A percentile compares a stretch with the other conserved stretches of the same genome.
phyloP scores from a whole-genome alignment of 306 rosid genomes.

The Fragaria ananassa region DNA sequence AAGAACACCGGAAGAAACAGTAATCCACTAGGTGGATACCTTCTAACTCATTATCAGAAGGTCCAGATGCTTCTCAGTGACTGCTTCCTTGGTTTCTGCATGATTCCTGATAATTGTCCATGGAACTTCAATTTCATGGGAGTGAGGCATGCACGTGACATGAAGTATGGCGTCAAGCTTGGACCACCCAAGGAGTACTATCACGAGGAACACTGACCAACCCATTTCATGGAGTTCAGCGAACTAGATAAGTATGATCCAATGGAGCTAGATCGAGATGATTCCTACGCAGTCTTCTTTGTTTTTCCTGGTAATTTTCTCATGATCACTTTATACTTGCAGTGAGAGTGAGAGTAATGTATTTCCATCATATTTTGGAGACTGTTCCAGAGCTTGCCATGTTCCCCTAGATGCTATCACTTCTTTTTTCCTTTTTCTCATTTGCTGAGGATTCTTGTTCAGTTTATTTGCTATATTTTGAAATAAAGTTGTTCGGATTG shows the following conservation, averaged over 20 bases:
- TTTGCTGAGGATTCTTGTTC: background rate
- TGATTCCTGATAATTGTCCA: conserved; percentile 91
- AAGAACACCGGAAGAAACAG: conserved; percentile 75
- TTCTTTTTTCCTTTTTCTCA: background rate
- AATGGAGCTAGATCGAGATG: conserved; percentile 81
- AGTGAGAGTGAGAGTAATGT: background rate
- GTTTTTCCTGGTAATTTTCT: background rate
- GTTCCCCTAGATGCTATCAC: background rate
- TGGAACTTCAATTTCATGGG: conserved; percentile 99
- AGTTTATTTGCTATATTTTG: background rate
- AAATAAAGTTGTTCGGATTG: background rate
- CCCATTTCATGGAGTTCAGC: conserved; percentile 93
- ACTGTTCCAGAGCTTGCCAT: background rate
- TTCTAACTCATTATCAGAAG: conserved; percentile 93
- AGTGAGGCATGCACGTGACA: conserved; percentile 78
- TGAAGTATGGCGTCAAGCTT: conserved; percentile 87
- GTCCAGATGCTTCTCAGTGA: conserved; percentile 98
- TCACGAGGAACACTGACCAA: conserved; percentile 89
- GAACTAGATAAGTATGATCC: conserved; percentile 79
- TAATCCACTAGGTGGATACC: conserved; percentile 85
- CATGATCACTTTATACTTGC: background rate
- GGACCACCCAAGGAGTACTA: conserved; percentile 86
- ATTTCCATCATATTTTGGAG: background rate
- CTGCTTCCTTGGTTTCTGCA: conserved; percentile 91
- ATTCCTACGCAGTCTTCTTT: conserved; percentile 44